Conservation (phyloP, 768 basidiomycete species). For the Kwoniella europaea region DNA sequence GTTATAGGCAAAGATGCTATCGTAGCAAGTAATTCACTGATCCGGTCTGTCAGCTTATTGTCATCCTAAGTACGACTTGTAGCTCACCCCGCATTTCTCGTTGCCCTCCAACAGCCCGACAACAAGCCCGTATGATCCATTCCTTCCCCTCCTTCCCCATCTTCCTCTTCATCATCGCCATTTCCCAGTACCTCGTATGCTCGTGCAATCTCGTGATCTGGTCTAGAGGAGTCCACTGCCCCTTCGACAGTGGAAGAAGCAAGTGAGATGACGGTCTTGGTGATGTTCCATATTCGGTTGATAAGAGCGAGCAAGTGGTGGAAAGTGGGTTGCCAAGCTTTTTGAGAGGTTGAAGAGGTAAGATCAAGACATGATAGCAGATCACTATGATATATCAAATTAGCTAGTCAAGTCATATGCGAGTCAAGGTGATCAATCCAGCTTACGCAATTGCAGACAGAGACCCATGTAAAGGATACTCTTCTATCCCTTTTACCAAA, state of each 20-base stretch:
- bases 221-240: slow-evolving; percentile 6
- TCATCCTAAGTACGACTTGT: neutral
- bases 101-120: slow-evolving; percentile 56
- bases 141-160: slow-evolving; percentile 38
- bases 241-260: slow-evolving; percentile 20
- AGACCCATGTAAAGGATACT: slow-evolving; percentile 50
- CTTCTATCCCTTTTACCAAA: slow-evolving; percentile 39
- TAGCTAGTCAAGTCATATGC: neutral
- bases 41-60: neutral
- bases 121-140: slow-evolving; percentile 46
- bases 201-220: slow-evolving; percentile 56
- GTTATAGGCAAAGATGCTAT: slow-evolving; percentile 35
- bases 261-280: slow-evolving; percentile 44
- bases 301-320: slow-evolving; percentile 26
- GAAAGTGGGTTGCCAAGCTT: slow-evolving; percentile 28
- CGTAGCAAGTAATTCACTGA: slow-evolving; percentile 40
- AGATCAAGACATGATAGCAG: slow-evolving; percentile 35
- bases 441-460: slow-evolving; percentile 48
- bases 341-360: neutral
- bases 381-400: slow-evolving; percentile 20
- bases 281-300: slow-evolving; percentile 45
- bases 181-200: slow-evolving; percentile 43
- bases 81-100: slow-evolving; percentile 54
- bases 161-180: slow-evolving; percentile 22
- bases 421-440: neutral